These are phyloP conservation scores for Puya raimondii DNA, from an alignment of 176 grass and related monocot genomes.

Conservation along the genomic window DNA sequence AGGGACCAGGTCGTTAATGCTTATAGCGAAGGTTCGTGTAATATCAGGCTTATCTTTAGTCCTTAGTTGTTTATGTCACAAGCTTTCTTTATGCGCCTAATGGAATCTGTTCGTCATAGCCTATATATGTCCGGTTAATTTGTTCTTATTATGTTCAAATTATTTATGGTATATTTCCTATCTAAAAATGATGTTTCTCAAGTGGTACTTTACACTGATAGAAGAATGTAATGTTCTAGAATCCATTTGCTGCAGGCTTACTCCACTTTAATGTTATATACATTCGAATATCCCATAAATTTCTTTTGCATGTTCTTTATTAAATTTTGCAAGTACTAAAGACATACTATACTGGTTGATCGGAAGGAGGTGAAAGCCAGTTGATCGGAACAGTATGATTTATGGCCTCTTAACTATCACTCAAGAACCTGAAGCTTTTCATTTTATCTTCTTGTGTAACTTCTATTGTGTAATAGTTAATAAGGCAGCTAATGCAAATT, in stretches of 20 bases:
- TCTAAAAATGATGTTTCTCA: background rate
- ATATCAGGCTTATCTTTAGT: background rate
- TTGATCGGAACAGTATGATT: no score
- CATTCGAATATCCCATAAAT: background rate
- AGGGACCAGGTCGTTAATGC: slow-evolving; percentile 31
- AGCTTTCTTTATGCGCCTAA: background rate
- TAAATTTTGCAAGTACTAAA: background rate
- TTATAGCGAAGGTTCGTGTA: slow-evolving; percentile 37
- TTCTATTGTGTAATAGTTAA: background rate
- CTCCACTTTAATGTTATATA: background rate
- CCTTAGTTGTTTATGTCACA: background rate
- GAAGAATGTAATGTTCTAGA: background rate
- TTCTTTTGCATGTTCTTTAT: background rate
- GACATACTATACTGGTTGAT: background rate
- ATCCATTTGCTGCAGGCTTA: background rate
- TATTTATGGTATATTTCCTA: background rate
- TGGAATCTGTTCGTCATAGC: no score
- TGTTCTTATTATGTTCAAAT: background rate
- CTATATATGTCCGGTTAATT: background rate
- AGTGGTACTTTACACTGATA: background rate
- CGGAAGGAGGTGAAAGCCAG: no score
- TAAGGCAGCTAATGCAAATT: background rate
- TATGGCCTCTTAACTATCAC: no score
- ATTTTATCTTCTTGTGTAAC: background rate
- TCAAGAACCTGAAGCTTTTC: no score